Conservation (phyloP, 129 eudicot species). For the Ambrosia artemisiifolia region DNA sequence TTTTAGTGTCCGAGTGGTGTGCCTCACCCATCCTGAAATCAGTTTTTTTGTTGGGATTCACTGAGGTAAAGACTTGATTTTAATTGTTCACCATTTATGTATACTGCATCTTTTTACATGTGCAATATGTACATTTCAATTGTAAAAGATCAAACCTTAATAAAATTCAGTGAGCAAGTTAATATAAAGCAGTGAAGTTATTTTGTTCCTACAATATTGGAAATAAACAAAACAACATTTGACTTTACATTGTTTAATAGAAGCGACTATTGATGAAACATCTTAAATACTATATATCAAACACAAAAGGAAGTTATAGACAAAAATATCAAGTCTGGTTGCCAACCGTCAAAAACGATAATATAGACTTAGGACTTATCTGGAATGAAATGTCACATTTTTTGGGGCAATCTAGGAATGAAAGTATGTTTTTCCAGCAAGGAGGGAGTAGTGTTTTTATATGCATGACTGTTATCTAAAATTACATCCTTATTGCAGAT, state of each 20-base stretch:
- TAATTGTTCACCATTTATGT: too few species aligned
- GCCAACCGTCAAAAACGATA: not conserved
- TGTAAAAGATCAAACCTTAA: not conserved
- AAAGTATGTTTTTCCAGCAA: not conserved
- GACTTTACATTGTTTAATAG: not conserved
- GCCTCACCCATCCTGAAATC: too few species aligned
- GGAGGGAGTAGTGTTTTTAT: not conserved
- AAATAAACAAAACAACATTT: not conserved
- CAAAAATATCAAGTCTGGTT: not conserved
- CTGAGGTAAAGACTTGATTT: too few species aligned
- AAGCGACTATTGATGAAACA: not conserved
- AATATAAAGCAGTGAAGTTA: not conserved
- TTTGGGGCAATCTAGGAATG: not conserved
- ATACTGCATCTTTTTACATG: too few species aligned
- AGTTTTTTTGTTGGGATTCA: too few species aligned
- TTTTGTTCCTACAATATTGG: not conserved
- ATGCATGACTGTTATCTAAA: not conserved
- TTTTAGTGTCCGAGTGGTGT: too few species aligned
- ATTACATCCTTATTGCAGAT: constrained; percentile 45
- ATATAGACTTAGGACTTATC: not conserved
- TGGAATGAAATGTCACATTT: not conserved
- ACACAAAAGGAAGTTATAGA: not conserved
- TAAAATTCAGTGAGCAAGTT: not conserved
- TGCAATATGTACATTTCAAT: not conserved
- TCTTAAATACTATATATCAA: not conserved